phyloP scores from a whole-genome alignment of 192 early-diverging fungal genomes.

The Backusella parvicylindrica region DNA sequence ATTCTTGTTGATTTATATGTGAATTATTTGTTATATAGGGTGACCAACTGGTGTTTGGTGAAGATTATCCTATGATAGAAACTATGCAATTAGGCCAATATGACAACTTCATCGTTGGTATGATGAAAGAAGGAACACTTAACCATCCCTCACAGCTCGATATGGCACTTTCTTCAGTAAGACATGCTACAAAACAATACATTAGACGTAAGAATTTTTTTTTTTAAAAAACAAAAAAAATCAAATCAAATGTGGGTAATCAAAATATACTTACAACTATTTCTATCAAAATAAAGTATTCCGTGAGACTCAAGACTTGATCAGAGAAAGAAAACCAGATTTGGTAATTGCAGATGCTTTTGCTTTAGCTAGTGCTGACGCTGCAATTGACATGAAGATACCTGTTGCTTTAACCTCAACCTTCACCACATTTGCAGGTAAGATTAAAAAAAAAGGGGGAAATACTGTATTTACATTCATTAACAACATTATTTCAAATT shows the following conservation, averaged over 20 bases:
- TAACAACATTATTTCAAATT: not conserved
- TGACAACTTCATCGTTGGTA: not conserved
- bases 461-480: not conserved
- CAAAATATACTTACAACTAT: not conserved
- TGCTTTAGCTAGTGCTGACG: not conserved
- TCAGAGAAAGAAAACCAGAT: not conserved
- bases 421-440: constrained; percentile 15
- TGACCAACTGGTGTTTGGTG: constrained; percentile 9
- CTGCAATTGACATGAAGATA: not conserved
- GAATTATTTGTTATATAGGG: not conserved
- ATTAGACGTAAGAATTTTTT: not conserved
- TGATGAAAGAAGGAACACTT: not conserved
- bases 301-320: not conserved
- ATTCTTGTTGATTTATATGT: not conserved
- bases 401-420: not conserved
- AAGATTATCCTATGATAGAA: constrained; percentile 16
- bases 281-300: not conserved
- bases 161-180: not conserved
- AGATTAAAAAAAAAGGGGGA: not conserved
- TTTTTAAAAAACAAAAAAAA: too few relatives aligned
- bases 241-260: not conserved
- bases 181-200: not conserved
- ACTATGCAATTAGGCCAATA: not conserved
- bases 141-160: not conserved
- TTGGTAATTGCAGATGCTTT: not conserved